phyloP scores from a whole-genome alignment of 2,329 filamentous ascomycete genomes.

The Fusarium zealandicum region DNA sequence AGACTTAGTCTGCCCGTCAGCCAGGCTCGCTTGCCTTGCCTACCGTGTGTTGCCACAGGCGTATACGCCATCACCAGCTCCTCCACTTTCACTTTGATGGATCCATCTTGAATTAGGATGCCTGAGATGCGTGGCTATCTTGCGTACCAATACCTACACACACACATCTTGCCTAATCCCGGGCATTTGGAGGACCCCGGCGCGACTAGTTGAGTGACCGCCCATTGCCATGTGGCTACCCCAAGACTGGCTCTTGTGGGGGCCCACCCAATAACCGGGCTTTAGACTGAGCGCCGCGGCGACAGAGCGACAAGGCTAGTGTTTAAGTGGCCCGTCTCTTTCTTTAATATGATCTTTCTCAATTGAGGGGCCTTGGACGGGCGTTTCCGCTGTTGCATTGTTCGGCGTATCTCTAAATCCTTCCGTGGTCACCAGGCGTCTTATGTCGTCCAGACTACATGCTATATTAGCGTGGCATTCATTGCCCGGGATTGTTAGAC shows the following conservation, averaged over 20 bases:
- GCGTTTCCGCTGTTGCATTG: constrained; percentile 4
- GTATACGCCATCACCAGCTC: background rate
- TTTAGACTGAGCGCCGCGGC: constrained; percentile 12
- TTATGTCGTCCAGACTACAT: background rate
- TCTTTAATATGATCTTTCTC: background rate
- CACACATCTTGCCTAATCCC: too few relatives aligned
- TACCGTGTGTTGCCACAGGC: background rate
- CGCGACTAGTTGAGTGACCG: constrained; percentile 4
- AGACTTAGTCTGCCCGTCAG: background rate
- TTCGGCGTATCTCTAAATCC: constrained; percentile 7
- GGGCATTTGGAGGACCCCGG: background rate
- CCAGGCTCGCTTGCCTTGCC: background rate
- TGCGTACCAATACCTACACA: too few relatives aligned
- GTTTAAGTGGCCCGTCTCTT: background rate
- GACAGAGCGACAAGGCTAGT: constrained; percentile 16
- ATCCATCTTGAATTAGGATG: background rate
- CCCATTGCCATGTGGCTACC: constrained; percentile 29
- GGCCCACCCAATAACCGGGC: background rate
- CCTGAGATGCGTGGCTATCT: too few relatives aligned
- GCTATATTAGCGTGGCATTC: background rate
- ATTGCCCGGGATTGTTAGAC: too few relatives aligned
- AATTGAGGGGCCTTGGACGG: constrained; percentile 5
- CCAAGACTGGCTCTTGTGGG: constrained; percentile 4
- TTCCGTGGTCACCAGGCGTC: background rate
- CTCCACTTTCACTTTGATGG: background rate